Evolutionary conservation across 2,329 filamentous ascomycete genomes (phyloP).

Genomic region (Didymella lethalis): DNA sequence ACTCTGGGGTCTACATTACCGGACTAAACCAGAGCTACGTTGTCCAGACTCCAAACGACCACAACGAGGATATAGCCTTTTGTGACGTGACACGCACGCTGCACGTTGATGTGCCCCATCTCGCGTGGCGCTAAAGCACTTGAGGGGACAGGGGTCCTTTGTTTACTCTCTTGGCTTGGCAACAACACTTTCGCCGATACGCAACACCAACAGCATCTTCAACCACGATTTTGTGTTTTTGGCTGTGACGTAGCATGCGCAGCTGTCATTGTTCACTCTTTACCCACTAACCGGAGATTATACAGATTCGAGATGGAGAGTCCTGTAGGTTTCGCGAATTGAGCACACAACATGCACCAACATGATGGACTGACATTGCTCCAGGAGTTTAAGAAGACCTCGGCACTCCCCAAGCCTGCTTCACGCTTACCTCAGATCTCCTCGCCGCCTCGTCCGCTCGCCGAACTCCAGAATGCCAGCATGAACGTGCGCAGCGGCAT

Average conservation of each 20-base stretch:
- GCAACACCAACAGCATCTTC: slow-evolving; percentile 25
- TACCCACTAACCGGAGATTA: slow-evolving; percentile 20
- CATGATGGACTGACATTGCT: slow-evolving; percentile 24
- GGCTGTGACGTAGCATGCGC: slow-evolving; percentile 31
- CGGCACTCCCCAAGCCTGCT: slow-evolving; percentile 42
- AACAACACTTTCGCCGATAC: slow-evolving; percentile 12
- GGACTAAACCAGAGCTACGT: neutral
- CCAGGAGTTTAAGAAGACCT: slow-evolving; percentile 39
- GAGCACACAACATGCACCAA: slow-evolving; percentile 11
- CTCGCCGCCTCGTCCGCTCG: slow-evolving; percentile 49
- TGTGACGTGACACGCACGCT: neutral
- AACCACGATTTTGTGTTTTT: slow-evolving; percentile 28
- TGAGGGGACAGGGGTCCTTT: slow-evolving; percentile 16
- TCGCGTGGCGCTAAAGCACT: slow-evolving; percentile 11
- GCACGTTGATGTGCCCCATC: slow-evolving; percentile 4
- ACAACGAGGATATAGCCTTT: neutral
- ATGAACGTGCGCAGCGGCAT: slow-evolving; percentile 63
- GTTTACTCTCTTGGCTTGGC: slow-evolving; percentile 18
- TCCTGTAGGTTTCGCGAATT: slow-evolving; percentile 32
- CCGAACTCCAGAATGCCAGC: slow-evolving; percentile 60
- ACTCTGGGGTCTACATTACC: neutral
- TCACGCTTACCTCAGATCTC: slow-evolving; percentile 36
- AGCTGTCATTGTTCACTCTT: slow-evolving; percentile 33
- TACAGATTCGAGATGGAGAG: slow-evolving; percentile 42
- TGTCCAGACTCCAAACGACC: neutral